Base-by-base conservation (phyloP, 1,139 yeast genomes). In the Pneumocystis carinii region DNA sequence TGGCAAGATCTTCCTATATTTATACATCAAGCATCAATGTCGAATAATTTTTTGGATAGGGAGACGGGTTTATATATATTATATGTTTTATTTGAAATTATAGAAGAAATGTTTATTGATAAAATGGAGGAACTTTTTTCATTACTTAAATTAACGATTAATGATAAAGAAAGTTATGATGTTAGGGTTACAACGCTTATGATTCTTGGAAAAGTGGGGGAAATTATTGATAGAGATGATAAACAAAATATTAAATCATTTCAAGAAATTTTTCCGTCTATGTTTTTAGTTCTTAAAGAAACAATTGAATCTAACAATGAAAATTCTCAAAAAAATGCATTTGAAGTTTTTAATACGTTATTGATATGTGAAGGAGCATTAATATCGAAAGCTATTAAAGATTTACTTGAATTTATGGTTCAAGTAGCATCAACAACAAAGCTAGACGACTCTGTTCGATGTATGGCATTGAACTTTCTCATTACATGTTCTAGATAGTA, bases 21-120 rank as follows among this genome's bases (percentile, higher is more conserved):
- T 64, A 79, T 92, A 71, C 84, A 86, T 66, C 78, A 78, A 64
- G 87, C 89, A 62, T 85, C 92, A 65, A 71, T 69, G 41, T 83
- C 86, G 66, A 82, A 82, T 64, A 72, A 72, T 56, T 79, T 82
- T 57, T 81, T 80, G 70, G 81, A 84, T 68, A 87, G 90, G 73
- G 96, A 90, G 76, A 86, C 88, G 73, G 87, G 96, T 38, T 84
- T 89, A 57, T 94, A 83, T 78, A 82, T 90, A 62, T 77, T 92
- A 67, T 84, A 81, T 74, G 82, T 95, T 63, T 75, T 92, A 65
- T 79, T 92, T 70, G 97, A 92, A 73, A 81, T 86, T 62, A 60
- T 66, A 60, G 68, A 68, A 24, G 66, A 66, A 27, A 69, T 73
- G 27, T 87, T 84, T 72, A 79, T 82, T 66, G 80, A 85, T 58